Conservation (phyloP, 129 eudicot species). For the Ambrosia trifida region DNA sequence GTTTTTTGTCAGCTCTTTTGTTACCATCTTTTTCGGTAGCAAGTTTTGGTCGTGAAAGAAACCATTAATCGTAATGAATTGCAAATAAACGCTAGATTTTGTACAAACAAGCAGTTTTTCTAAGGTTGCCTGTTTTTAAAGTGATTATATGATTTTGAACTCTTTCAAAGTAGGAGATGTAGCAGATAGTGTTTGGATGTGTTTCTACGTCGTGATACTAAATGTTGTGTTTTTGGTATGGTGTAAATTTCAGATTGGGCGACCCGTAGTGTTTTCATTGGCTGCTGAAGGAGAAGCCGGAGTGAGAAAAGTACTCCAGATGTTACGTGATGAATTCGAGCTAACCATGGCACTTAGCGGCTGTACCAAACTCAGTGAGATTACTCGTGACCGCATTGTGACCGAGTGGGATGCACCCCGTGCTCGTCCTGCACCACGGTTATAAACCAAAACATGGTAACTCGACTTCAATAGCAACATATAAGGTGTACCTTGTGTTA, state of each 20-base stretch:
- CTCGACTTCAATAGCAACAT: slow-evolving; percentile 12
- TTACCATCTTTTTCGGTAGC: too few species aligned
- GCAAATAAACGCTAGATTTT: too few species aligned
- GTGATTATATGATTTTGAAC: neutral
- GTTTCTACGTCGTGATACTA: too few species aligned
- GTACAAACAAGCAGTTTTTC: neutral
- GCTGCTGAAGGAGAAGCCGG: slow-evolving; percentile 99
- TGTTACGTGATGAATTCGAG: slow-evolving; percentile 92
- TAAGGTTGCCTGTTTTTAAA: neutral
- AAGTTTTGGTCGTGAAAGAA: too few species aligned
- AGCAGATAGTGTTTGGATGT: too few species aligned
- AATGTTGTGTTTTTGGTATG: neutral
- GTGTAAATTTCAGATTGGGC: slow-evolving; percentile 52
- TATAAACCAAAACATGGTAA: slow-evolving; percentile 34
- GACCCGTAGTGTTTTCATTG: slow-evolving; percentile 84
- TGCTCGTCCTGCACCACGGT: slow-evolving; percentile 54
- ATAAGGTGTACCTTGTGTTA: slow-evolving; percentile 33
- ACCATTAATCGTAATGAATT: too few species aligned
- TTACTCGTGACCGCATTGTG: slow-evolving; percentile 76
- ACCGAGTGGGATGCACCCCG: slow-evolving; percentile 85
- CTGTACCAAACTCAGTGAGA: slow-evolving; percentile 65
- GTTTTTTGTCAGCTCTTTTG: too few species aligned
- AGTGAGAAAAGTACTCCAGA: slow-evolving; percentile 80
- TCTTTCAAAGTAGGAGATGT: too few species aligned
- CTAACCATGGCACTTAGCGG: slow-evolving; percentile 96